A percentile compares a stretch with the other conserved stretches of the same genome.
phyloP scores from a whole-genome alignment of 495 filamentous ascomycete genomes.

The Aspergillus haitiensis region DNA sequence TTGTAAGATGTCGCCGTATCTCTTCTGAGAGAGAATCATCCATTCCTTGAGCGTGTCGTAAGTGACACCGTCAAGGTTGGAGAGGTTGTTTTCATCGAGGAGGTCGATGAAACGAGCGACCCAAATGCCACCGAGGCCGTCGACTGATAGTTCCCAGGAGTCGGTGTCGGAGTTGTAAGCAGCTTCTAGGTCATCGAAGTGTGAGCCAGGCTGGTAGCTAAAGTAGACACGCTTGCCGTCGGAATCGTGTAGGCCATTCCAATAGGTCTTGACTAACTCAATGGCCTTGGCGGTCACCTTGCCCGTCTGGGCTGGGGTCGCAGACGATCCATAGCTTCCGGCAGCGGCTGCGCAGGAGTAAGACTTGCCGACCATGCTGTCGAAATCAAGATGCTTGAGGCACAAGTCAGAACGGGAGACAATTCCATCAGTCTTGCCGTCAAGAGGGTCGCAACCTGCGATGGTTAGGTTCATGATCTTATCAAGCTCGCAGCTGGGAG shows the following conservation, averaged over 20 bases:
- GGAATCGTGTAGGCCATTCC: conserved; percentile 9
- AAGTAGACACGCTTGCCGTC: no score
- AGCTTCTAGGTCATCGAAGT: no score
- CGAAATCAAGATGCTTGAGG: conserved; percentile 40
- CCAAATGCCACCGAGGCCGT: conserved; percentile 27
- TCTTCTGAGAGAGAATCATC: conserved; percentile 34
- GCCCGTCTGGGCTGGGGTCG: conserved; percentile 37
- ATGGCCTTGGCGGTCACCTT: conserved; percentile 40
- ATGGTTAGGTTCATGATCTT: conserved; percentile 70
- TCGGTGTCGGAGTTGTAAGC: no score
- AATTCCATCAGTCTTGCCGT: conserved; percentile 51
- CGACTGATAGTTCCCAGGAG: no score
- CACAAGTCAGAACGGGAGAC: conserved; percentile 52
- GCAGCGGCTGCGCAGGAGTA: conserved; percentile 40
- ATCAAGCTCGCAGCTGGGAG: conserved; percentile 73
- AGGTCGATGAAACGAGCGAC: neutral
- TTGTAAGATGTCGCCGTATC: conserved; percentile 26
- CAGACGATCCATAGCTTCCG: neutral
- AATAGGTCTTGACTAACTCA: conserved; percentile 42
- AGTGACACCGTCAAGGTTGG: conserved; percentile 44
- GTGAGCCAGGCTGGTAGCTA: no score
- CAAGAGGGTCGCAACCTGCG: conserved; percentile 48
- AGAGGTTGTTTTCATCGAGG: conserved; percentile 19
- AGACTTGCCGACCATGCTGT: conserved; percentile 38
- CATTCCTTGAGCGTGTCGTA: conserved; percentile 50